Evolutionary conservation across 1,139 yeast genomes (phyloP).

Genomic region (Blastobotrys aristatus): DNA sequence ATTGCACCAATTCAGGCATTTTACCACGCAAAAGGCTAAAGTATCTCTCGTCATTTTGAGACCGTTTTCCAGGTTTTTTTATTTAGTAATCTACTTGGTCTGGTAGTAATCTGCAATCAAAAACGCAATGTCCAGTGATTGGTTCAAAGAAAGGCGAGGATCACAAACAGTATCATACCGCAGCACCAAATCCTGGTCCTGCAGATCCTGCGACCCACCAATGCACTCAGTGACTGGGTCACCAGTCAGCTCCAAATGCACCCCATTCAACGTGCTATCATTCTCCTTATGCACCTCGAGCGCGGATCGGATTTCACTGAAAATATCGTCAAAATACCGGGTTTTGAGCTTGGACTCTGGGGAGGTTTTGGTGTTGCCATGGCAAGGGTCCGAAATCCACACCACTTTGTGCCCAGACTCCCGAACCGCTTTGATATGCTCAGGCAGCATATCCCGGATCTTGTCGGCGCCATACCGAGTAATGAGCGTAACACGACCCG

Average conservation of each 20-base stretch:
- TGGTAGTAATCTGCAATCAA: constrained; percentile 37
- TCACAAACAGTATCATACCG: constrained; percentile 44
- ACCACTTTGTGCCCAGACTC: constrained; percentile 40
- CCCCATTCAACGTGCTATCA: constrained; percentile 37
- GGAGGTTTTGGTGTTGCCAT: constrained; percentile 41
- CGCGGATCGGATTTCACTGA: constrained; percentile 37
- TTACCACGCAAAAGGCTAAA: too few relatives aligned
- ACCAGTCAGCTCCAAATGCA: constrained; percentile 42
- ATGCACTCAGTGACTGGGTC: constrained; percentile 44
- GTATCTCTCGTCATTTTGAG: too few relatives aligned
- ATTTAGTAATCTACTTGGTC: too few relatives aligned
- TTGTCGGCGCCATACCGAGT: constrained; percentile 41
- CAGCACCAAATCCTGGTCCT: constrained; percentile 38
- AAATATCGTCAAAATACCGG: constrained; percentile 41
- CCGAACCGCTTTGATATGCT: constrained; percentile 39
- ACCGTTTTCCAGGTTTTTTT: too few relatives aligned
- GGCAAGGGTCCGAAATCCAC: constrained; percentile 43
- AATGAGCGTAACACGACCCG: constrained; percentile 41
- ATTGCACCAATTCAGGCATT: too few relatives aligned
- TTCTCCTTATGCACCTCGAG: constrained; percentile 36
- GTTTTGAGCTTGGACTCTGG: constrained; percentile 40
- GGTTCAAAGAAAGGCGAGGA: constrained; percentile 39
- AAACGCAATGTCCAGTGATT: constrained; percentile 42
- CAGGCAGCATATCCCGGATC: constrained; percentile 35
- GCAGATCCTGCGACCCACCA: constrained; percentile 41